Base-by-base conservation (phyloP, 345 rosid genomes). In the Salix udensis region DNA sequence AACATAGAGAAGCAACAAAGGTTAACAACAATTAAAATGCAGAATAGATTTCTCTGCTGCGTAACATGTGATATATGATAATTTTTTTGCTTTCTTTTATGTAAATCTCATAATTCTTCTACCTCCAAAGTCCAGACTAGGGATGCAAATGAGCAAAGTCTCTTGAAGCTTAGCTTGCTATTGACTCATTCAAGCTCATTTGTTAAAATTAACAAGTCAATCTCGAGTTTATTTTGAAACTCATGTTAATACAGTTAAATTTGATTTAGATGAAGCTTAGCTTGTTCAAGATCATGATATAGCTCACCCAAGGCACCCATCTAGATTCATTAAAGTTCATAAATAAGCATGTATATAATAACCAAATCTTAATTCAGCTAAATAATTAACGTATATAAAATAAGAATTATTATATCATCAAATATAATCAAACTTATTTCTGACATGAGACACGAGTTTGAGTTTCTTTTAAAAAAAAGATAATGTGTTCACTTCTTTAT, bases 1-100 rank as follows among this genome's bases (percentile, higher is more conserved):
- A 76, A 42, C 68, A 77, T 53, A 77, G 62, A 68, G 68, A 69
- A 73, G 58, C 81, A 19, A 70, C 65, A 26, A 75, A 73, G 71
- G 37, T 72, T 81, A 73, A 30, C 19, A 34, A 26, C 31, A 75
- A 71, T 34, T 24, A 36, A 5, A n/a, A n/a, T 12, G 26, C 30
- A 39, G 12, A 8, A 18, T 1, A 39, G 68, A 60, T 52, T 44
- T 60, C 28, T 13, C 13, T 24, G 42, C 55, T 16, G 13, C 36
- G 14, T 7, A 69, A 60, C 46, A 16, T 13, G 19, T 39, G 55
- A 31, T 2, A 68, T 11, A 21, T 67, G 44, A 66, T n/a, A 31
- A 24, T 2, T 4, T 37, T 46, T 34, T 24, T 58, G 26, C 28
- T 58, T 10, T 58, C 62, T 58, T 55, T 58, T 12, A n/a, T 58